phyloP scores from a whole-genome alignment of 192 early-diverging fungal species.

The Dispira parvispora region DNA sequence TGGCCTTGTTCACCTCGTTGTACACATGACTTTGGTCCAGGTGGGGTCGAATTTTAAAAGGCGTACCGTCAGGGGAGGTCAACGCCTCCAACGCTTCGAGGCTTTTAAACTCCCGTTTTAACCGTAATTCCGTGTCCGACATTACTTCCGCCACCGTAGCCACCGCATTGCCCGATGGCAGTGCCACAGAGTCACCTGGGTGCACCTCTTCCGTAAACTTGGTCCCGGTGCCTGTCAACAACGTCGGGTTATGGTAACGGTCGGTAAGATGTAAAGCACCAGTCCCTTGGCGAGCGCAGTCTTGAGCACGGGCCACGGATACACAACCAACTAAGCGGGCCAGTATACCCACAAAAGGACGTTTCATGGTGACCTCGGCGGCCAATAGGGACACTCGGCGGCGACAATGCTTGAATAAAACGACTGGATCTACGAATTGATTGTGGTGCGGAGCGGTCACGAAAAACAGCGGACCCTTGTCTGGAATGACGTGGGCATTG shows the following conservation, averaged over 20 bases:
- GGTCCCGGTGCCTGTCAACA: conserved; percentile 52
- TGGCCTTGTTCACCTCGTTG: conserved; percentile 55
- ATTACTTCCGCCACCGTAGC: conserved; percentile 60
- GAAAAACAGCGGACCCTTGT: conserved; percentile 84
- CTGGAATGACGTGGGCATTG: conserved; percentile 68
- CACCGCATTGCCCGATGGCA: conserved; percentile 40
- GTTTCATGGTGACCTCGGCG: conserved; percentile 80
- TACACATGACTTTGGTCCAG: conserved; percentile 85
- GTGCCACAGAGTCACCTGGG: conserved; percentile 39
- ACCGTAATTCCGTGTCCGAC: conserved; percentile 61
- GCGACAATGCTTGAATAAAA: conserved; percentile 65
- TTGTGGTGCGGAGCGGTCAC: conserved; percentile 67
- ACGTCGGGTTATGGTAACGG: conserved; percentile 43
- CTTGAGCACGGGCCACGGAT: conserved; percentile 85
- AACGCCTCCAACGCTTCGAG: conserved; percentile 42
- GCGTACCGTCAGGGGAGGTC: conserved; percentile 34
- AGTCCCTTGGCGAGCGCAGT: conserved; percentile 53
- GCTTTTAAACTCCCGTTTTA: conserved; percentile 65
- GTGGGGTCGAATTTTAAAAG: conserved; percentile 59
- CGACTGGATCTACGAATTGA: conserved; percentile 90
- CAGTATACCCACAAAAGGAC: conserved; percentile 66
- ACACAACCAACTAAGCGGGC: conserved; percentile 64
- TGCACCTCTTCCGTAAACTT: conserved; percentile 47
- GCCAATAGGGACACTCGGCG: conserved; percentile 62
- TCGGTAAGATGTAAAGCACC: conserved; percentile 56